These are phyloP conservation scores for Suillus paluster DNA, from an alignment of 768 basidiomycete genomes.

Conservation along the genomic window DNA sequence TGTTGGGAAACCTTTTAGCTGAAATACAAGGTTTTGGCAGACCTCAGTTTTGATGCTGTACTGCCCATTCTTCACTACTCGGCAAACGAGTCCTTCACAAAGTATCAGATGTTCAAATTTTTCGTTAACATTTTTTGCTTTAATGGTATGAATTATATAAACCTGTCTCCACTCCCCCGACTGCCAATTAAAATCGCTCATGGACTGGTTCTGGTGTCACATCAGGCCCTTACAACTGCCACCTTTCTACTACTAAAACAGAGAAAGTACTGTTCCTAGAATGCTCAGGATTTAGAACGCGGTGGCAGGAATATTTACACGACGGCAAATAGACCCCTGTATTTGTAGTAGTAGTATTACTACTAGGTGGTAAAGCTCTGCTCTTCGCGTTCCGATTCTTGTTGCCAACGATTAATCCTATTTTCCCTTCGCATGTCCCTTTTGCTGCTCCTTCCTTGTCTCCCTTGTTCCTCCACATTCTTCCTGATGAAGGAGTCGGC, in stretches of 20 bases:
- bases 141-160: conserved; percentile 71
- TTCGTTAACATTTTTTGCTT: conserved; percentile 73
- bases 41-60: conserved; percentile 41
- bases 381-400: not conserved
- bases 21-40: conserved; percentile 26
- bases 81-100: conserved; percentile 80
- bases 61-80: conserved; percentile 88
- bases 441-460: not conserved
- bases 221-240: conserved; percentile 79
- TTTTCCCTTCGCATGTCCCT: not conserved
- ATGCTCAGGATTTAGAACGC: conserved; percentile 76
- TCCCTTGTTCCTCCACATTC: not conserved
- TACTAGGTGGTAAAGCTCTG: not conserved
- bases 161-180: conserved; percentile 70
- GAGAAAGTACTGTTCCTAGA: conserved; percentile 64
- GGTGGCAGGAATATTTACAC: conserved; percentile 70
- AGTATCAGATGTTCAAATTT: conserved; percentile 88
- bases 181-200: no score
- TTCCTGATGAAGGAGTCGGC: not conserved
- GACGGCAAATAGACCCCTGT: conserved; percentile 15
- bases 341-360: not conserved
- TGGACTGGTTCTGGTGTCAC: conserved; percentile 65
- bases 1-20: not conserved
- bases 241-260: conserved; percentile 77
- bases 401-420: not conserved